Evolutionary conservation across 2,329 filamentous ascomycete genomes (phyloP), one percentile per base, ranked within the genome.

Genomic region (Aspergillus novoparasiticus): DNA sequence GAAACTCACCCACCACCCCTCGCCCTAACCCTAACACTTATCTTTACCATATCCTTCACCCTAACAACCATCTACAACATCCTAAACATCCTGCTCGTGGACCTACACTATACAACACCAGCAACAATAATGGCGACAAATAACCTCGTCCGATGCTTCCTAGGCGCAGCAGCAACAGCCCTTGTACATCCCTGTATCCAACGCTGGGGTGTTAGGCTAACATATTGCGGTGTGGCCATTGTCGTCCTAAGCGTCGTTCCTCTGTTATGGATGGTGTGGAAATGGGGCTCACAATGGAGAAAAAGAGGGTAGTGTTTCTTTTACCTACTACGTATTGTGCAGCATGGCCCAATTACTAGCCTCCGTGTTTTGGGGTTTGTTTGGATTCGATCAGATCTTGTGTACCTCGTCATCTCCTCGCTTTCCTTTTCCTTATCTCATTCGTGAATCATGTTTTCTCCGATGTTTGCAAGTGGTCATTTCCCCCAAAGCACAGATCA

Each of bases 11-110:
- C 43, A 12, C 21, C 43, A 5, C 43, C 43, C 43, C n/a, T 46
- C 9, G 4, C n/a, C n/a, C 43, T 48, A 28, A 48, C 45, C 23
- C 45, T 48, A 14, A 8, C 45, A 26, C 21, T 48, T 1, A 28
- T 48, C 12, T 48, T 48, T 9, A 46, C 73, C 45, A 69, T 72
- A n/a, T 74, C 72, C 10, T 80, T 77, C 61, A 74, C 68, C 59
- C 72, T 80, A 30, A 77, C 75, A 14, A 76, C 76, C 6, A 74
- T 75, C 2, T 82, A 78, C 60, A 80, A 82, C 57, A 72, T 77
- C 21, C 72, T 79, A 32, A 83, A 80, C 57, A 79, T 82, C 0
- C 68, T 86, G 19, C 75, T 83, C 45, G 74, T 83, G 0, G 81
- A 82, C 64, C 68, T 81, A 53, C 76, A 80, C 66, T 68, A 72